Conservation (phyloP, 352 stramenopile genomes). For the Phytophthora pini region DNA sequence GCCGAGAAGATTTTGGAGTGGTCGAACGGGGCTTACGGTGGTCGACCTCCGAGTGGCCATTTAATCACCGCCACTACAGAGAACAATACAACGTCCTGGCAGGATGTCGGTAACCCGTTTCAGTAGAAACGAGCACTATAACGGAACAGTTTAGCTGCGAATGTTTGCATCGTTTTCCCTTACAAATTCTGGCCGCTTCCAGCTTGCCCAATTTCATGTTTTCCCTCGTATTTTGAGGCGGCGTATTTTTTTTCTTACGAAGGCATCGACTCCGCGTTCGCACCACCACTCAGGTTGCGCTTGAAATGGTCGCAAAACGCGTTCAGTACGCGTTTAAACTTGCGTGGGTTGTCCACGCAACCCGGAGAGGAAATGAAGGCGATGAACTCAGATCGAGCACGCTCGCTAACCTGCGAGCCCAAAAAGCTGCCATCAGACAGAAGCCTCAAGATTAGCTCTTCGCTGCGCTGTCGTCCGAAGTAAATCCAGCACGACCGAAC, state of each 20-base stretch:
- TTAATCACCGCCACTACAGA: slow-evolving; percentile 73
- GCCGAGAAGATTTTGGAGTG: slow-evolving; percentile 81
- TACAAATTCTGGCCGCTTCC: slow-evolving; percentile 20
- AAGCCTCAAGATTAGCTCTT: slow-evolving; percentile 66
- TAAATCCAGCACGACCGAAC: slow-evolving; percentile 80
- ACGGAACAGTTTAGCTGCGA: not conserved
- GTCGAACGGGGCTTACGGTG: slow-evolving; percentile 43
- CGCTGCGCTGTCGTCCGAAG: slow-evolving; percentile 66
- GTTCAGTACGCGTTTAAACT: slow-evolving; percentile 79
- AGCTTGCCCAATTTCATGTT: slow-evolving; percentile 1
- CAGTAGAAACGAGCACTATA: slow-evolving; percentile 38
- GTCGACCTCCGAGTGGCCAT: slow-evolving; percentile 67
- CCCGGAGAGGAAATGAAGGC: slow-evolving; percentile 63
- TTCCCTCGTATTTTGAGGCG: not conserved
- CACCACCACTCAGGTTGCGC: slow-evolving; percentile 45
- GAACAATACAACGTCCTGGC: slow-evolving; percentile 67
- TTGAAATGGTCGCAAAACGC: slow-evolving; percentile 85
- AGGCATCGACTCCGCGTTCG: slow-evolving; percentile 17
- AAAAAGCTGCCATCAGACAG: slow-evolving; percentile 68
- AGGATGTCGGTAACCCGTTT: slow-evolving; percentile 76
- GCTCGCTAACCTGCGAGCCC: slow-evolving; percentile 60
- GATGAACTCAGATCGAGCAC: slow-evolving; percentile 63
- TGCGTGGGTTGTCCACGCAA: slow-evolving; percentile 78
- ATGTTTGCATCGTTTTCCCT: slow-evolving; percentile 16
- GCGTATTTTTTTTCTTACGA: slow-evolving; percentile 7